phyloP scores from a whole-genome alignment of 129 eudicot genomes.

The Escallonia rubra region DNA sequence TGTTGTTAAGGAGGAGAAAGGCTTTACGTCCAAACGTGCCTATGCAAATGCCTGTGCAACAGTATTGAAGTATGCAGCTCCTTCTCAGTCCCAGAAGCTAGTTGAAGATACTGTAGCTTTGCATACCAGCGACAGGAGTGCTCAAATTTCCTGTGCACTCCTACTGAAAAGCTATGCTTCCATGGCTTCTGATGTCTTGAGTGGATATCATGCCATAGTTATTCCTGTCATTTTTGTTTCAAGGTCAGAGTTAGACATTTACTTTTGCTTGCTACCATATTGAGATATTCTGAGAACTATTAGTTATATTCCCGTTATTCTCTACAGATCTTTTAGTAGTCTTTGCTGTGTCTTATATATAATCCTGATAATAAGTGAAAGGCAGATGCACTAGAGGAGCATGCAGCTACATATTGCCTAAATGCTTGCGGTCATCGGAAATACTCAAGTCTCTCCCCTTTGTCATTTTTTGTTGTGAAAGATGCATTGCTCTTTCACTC shows the following conservation, averaged over 20 bases:
- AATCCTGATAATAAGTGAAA: too few relatives aligned
- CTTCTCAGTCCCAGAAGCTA: slow-evolving; percentile 74
- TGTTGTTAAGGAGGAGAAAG: slow-evolving; percentile 84
- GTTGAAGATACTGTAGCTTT: slow-evolving; percentile 78
- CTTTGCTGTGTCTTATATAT: too few relatives aligned
- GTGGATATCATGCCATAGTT: slow-evolving; percentile 66
- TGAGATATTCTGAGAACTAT: not conserved
- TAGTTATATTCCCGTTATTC: too few relatives aligned
- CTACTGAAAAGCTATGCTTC: slow-evolving; percentile 82
- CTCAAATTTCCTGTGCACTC: slow-evolving; percentile 82
- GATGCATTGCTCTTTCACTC: too few relatives aligned
- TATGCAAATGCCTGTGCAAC: slow-evolving; percentile 96
- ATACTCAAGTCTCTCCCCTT: too few relatives aligned
- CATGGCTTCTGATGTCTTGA: slow-evolving; percentile 65
- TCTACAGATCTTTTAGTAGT: too few relatives aligned
- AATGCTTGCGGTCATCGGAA: too few relatives aligned
- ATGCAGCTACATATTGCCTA: too few relatives aligned
- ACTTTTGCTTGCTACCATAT: slow-evolving; percentile 1
- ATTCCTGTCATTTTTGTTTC: slow-evolving; percentile 83
- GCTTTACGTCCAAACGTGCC: slow-evolving; percentile 82
- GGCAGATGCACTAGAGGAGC: too few relatives aligned
- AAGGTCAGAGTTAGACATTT: slow-evolving; percentile 41
- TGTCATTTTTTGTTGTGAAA: too few relatives aligned
- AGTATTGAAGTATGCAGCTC: slow-evolving; percentile 64
- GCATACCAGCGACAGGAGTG: slow-evolving; percentile 79